Base-by-base conservation (phyloP, 2,329 filamentous ascomycete genomes). In the Monilinia fructigena region DNA sequence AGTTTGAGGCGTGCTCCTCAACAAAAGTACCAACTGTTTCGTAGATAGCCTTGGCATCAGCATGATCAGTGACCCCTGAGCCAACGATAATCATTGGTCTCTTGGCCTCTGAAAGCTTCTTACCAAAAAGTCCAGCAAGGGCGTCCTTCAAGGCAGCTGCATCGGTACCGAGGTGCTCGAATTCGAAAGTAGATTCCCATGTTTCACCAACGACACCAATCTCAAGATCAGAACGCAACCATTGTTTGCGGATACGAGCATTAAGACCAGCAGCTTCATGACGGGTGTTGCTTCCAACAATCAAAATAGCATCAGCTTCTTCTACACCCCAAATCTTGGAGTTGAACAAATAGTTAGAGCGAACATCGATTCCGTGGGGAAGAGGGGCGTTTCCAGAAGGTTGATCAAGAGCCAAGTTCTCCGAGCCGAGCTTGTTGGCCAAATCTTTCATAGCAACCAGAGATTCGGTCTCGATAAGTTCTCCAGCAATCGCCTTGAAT, bases 371-470 rank as follows among this genome's bases (percentile, higher is more conserved):
- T 78, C 95, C 95, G 80, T 99, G 95, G 47, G 94, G 91, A 69
- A 97, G 82, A 18, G 95, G 95, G 71, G 89, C 83, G 79, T 85
- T 89, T 70, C 95, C 95, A 66, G 87, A 87, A 50, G 93, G 91
- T 76, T 93, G 93, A 77, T 99, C 95, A 55, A 98, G 86, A 69
- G 93, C 92, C 68, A 99, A 83, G 79, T 98, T 99, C 73, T 99
- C 95, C 3, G 95, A 98, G 69, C 93, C 93, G 70, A 99, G 90
- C 80, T 89, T 94, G 85, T 99, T 99, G 74, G 93, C 92, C 71
- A 99, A 84, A 75, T 99, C 95, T 84, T 99, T 99, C 82, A 96
- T 92, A 65, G 94, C 94, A 69, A 98, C 94, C 71, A 99, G 83
- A 26, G 93, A 91, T 81, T 99, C 95, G 10, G 92, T 90, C 78